Evolutionary conservation across 768 basidiomycete genomes (phyloP), one percentile per base, ranked within the genome.

Genomic region (Termitomyces sp.): DNA sequence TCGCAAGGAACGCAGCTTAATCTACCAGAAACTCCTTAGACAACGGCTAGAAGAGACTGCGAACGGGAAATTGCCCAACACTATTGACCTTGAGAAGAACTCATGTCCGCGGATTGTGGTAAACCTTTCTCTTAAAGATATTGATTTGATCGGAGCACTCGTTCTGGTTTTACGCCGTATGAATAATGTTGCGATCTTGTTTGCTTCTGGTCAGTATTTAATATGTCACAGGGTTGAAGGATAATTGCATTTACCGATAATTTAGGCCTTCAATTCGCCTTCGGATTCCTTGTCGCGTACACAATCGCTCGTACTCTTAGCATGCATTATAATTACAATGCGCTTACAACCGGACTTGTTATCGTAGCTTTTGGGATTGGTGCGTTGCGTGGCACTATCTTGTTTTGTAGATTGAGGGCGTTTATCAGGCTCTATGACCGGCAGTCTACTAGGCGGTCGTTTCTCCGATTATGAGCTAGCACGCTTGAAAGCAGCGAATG

Each of bases 1-100:
- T 73, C 81, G 92, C 18, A 74, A 80, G 55, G 90, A 94, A 65
- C 86, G 94, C 45, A 94, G 92, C 54, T 71, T 89, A 24, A 82
- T 84, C 3, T 96, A 94, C 69, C 89, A 90, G 66, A 76, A 77
- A 37, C 84, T 85, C 0, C 72, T 90, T 44, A 79, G 75, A 59
- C 72, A 76, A 48, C 76, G 79, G 18, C 56, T 74, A 5, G 69
- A 69, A 44, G 66, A 68, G 59, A 61, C 45, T 37, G 34, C 26
- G 36, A 50, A 53, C 28, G 12, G 2, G 22, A 51, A 37, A 26
- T 22, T 22, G 3, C 36, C 51, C 37, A 56, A 45, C 9, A 31
- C 41, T 13, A 31, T 10, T 22, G 59, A 64, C 45, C 49, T 66
- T 51, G 73, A 72, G 57, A 71, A 65, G 37, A 67, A 62, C 51